phyloP scores from a whole-genome alignment of 495 filamentous ascomycete genomes.

The Lichenothelia convexa region DNA sequence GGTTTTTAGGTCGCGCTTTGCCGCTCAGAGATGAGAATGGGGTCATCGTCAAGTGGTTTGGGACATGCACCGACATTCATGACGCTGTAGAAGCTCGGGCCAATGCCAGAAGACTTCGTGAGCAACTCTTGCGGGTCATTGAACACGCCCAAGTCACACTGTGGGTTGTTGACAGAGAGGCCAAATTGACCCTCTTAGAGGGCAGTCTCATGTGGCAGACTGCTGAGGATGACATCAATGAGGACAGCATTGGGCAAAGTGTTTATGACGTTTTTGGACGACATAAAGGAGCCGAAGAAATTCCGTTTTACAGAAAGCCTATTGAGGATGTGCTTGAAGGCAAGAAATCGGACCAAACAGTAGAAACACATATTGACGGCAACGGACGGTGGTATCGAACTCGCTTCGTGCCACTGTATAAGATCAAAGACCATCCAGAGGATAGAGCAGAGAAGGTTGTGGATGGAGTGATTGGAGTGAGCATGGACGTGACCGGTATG shows the following conservation, averaged over 20 bases:
- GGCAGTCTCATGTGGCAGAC: constrained; percentile 36
- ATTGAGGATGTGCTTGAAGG: constrained; percentile 41
- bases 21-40: constrained; percentile 43
- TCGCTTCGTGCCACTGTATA: constrained; percentile 39
- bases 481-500: constrained; percentile 38
- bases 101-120: constrained; percentile 36
- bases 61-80: constrained; percentile 50
- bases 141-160: constrained; percentile 47
- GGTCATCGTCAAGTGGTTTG: constrained; percentile 54
- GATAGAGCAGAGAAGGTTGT: constrained; percentile 28
- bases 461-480: constrained; percentile 48
- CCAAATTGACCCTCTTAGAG: constrained; percentile 42
- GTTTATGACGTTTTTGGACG: constrained; percentile 38
- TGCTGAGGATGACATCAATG: constrained; percentile 1
- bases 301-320: constrained; percentile 28
- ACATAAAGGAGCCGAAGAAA: constrained; percentile 20
- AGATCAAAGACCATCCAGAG: constrained; percentile 28
- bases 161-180: constrained; percentile 41
- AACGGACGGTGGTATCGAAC: constrained; percentile 43
- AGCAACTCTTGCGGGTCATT: constrained; percentile 49
- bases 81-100: constrained; percentile 42
- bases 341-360: constrained; percentile 26
- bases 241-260: constrained; percentile 29
- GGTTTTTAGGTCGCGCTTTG: constrained; percentile 47
- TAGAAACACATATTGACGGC: constrained; percentile 30